Conservation (phyloP, 2,329 filamentous ascomycete genomes). For the Fusarium foetens region DNA sequence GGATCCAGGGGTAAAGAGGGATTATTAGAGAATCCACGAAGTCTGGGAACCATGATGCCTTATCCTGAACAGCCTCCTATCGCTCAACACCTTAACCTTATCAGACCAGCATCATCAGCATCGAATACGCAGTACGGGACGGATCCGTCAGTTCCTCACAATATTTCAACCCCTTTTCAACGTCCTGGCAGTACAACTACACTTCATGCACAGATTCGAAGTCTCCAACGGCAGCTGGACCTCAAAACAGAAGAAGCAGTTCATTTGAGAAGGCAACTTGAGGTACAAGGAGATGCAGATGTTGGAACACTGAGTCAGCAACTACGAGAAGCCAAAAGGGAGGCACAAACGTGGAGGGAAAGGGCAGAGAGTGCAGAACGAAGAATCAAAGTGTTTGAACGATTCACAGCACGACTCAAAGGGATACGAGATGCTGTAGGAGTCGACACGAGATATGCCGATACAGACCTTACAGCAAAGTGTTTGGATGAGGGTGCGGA, state of each 20-base stretch:
- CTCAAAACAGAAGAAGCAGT: constrained; percentile 57
- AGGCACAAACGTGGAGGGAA: constrained; percentile 60
- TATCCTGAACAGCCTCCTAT: constrained; percentile 52
- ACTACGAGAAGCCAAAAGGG: constrained; percentile 52
- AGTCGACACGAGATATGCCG: not conserved
- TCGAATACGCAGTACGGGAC: constrained; percentile 27
- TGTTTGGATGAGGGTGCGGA: not conserved
- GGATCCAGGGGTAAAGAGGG: not conserved
- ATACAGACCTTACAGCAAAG: not conserved
- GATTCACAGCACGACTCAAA: constrained; percentile 51
- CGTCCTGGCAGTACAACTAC: constrained; percentile 47
- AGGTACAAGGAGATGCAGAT: constrained; percentile 55
- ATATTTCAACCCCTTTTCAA: constrained; percentile 26
- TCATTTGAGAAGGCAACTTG: constrained; percentile 58
- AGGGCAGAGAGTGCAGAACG: constrained; percentile 67
- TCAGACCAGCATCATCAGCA: constrained; percentile 48
- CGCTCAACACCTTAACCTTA: constrained; percentile 52
- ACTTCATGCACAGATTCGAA: constrained; percentile 61
- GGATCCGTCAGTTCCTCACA: constrained; percentile 1
- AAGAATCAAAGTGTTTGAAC: constrained; percentile 60
- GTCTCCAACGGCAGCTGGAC: constrained; percentile 60
- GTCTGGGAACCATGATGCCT: constrained; percentile 53
- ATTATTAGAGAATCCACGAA: constrained; percentile 40
- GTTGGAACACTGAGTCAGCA: constrained; percentile 60
- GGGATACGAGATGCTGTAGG: constrained; percentile 44